A percentile compares a stretch with the other conserved stretches of the same genome.
These are phyloP conservation scores for Raddia distichophylla DNA, from an alignment of 176 grass and related monocot genomes.

Conservation along the genomic window DNA sequence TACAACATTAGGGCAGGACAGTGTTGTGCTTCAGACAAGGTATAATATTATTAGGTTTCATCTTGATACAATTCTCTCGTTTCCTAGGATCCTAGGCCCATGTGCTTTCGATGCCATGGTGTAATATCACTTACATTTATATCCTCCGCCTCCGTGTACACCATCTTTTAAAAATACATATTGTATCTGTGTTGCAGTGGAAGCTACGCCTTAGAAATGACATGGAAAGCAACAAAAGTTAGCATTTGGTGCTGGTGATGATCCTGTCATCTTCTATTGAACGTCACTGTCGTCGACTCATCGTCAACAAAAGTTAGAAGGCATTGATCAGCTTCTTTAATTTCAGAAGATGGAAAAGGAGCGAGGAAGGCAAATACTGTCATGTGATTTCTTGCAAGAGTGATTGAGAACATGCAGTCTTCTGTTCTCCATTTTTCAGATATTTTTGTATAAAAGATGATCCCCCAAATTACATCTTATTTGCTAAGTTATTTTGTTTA, in stretches of 20 bases:
- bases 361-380: not conserved
- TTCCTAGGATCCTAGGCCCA: too few relatives aligned
- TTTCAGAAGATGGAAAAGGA: not conserved
- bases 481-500: not conserved
- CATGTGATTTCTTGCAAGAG: not conserved
- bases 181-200: not conserved
- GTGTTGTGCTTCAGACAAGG: too few relatives aligned
- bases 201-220: not conserved
- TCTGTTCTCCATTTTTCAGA: not conserved
- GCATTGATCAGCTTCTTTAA: not conserved
- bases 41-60: too few relatives aligned
- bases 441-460: not conserved
- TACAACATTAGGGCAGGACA: too few relatives aligned
- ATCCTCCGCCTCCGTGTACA: too few relatives aligned
- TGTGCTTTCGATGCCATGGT: too few relatives aligned
- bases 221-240: constrained; percentile 10
- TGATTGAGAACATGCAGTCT: not conserved
- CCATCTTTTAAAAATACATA: not conserved
- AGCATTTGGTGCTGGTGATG: not conserved
- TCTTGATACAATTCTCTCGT: too few relatives aligned
- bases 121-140: too few relatives aligned
- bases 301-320: too few relatives aligned
- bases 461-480: not conserved
- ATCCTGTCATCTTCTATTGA: constrained; percentile 5
- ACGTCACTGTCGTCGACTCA: not conserved